Evolutionary conservation across 306 rosid genomes (phyloP), one percentile per base, ranked within the genome.

Genomic region (Quercus cerris): DNA sequence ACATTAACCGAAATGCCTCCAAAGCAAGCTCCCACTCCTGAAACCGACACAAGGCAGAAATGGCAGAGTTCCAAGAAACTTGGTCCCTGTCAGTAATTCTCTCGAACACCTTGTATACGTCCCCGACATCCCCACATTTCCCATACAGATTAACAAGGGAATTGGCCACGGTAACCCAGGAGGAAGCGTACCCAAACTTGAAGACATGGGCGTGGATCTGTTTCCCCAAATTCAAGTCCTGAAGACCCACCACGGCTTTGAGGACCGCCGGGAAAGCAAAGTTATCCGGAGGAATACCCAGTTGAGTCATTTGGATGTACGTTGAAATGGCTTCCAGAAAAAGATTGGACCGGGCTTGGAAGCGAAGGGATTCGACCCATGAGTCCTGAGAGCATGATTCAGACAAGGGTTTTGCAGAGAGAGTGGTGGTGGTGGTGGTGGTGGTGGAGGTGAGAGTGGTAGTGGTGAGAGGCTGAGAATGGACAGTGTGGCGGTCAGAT

Each of bases 1-100:
- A 38, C 98, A 93, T 93, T 41, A 64, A 49, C 71, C 89, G 85
- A 46, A 93, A 78, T 6, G 89, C 81, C 5, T 86, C 88, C 3
- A 93, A 51, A 41, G 94, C 86, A 18, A 87, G 81, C 12, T 85
- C 93, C 97, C 98, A 91, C 63, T 91, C 91, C 89, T 87, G 84
- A 13, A 85, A 85, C 31, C 89, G 87, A 70, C 94, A 91, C 35
- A 87, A 33, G 0, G 91, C 76, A 5, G 91, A 89, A 9, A 93
- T 91, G 84, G 91, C 86, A 6, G 94, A 90, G 70, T 93, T 93
- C 97, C 98, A 93, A 0, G 98, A 93, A 38, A 93, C 93, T n/a
- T 90, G 83, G 27, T 93, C 98, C 33, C 88, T 88, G 1, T 83
- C 84, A 33, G 81, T 0, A 1, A 91, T 91, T 90, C 57, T 68